A percentile compares a stretch with the other conserved stretches of the same genome.
phyloP scores from a whole-genome alignment of 768 basidiomycete genomes.

The Mycena metata region DNA sequence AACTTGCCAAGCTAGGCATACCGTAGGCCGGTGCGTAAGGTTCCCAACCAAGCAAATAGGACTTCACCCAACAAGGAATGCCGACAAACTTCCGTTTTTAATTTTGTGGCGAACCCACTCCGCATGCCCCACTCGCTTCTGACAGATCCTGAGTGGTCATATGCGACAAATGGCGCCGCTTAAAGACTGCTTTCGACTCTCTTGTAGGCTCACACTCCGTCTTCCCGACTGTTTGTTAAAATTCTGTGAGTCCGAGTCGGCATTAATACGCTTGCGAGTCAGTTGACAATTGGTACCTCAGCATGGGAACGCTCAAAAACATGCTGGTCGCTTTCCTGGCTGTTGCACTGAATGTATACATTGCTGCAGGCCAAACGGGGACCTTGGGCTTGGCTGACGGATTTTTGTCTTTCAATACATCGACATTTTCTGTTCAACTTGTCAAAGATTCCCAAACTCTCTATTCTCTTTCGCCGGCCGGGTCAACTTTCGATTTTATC shows the following conservation, averaged over 20 bases:
- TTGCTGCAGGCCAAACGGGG: constrained; percentile 43
- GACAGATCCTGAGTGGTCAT: constrained; percentile 27
- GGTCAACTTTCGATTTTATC: constrained; percentile 63
- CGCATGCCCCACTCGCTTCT: constrained; percentile 32
- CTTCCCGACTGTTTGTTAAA: neutral
- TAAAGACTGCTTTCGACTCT: constrained; percentile 8
- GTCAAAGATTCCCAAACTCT: constrained; percentile 71
- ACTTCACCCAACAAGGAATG: too few species aligned
- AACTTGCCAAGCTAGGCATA: too few species aligned
- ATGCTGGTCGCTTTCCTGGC: constrained; percentile 26
- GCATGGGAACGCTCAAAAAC: constrained; percentile 31
- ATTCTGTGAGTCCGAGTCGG: constrained; percentile 4
- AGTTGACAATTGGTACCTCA: neutral
- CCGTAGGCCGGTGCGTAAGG: too few species aligned
- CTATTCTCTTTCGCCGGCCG: constrained; percentile 60
- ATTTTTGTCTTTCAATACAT: constrained; percentile 60
- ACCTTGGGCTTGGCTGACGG: constrained; percentile 63
- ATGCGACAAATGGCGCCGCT: constrained; percentile 13
- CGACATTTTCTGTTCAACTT: constrained; percentile 61
- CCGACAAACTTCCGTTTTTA: neutral
- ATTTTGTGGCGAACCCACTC: constrained; percentile 10
- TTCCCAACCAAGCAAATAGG: too few species aligned
- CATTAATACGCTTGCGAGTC: neutral
- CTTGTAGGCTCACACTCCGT: neutral
- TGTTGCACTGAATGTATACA: constrained; percentile 16